A percentile compares a stretch with the other conserved stretches of the same genome.
Evolutionary conservation across 768 basidiomycete genomes (phyloP).

Genomic region (Mycena capillaripes): DNA sequence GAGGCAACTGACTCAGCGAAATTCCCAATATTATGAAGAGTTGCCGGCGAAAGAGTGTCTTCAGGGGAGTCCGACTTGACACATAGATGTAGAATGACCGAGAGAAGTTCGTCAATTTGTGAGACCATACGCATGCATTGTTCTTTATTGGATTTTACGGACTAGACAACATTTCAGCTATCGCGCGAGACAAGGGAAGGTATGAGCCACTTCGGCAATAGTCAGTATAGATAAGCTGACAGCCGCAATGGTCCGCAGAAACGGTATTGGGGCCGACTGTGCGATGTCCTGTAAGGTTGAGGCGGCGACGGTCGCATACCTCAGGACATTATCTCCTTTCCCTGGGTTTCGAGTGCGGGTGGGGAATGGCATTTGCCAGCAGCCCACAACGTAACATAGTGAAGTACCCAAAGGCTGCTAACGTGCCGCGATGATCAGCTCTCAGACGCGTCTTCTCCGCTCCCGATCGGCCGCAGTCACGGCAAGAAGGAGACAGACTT

Average conservation of each 20-base stretch:
- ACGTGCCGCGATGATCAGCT: not conserved
- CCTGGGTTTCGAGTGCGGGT: not conserved
- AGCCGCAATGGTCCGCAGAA: constrained; percentile 26
- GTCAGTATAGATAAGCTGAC: constrained; percentile 25
- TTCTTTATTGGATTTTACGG: constrained; percentile 20
- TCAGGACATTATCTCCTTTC: constrained; percentile 3
- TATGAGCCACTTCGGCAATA: not conserved
- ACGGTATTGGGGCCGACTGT: constrained; percentile 1
- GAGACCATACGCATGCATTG: constrained; percentile 22
- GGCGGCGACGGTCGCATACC: constrained; percentile 16
- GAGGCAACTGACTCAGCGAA: constrained; percentile 11
- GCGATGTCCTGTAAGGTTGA: constrained; percentile 15
- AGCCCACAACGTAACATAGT: not conserved
- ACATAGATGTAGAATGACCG: constrained; percentile 14
- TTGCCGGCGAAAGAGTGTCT: constrained; percentile 9
- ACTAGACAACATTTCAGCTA: constrained; percentile 1
- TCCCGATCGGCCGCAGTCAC: not conserved
- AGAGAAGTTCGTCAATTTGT: constrained; percentile 20
- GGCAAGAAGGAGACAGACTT: not conserved
- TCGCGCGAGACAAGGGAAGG: not conserved
- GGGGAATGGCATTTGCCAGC: constrained; percentile 1
- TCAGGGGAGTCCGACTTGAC: not conserved
- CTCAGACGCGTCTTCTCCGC: not conserved
- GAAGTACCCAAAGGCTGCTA: not conserved
- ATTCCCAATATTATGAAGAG: constrained; percentile 14